Evolutionary conservation across 2,329 filamentous ascomycete genomes (phyloP).

Genomic region (Hypoxylon sp.): DNA sequence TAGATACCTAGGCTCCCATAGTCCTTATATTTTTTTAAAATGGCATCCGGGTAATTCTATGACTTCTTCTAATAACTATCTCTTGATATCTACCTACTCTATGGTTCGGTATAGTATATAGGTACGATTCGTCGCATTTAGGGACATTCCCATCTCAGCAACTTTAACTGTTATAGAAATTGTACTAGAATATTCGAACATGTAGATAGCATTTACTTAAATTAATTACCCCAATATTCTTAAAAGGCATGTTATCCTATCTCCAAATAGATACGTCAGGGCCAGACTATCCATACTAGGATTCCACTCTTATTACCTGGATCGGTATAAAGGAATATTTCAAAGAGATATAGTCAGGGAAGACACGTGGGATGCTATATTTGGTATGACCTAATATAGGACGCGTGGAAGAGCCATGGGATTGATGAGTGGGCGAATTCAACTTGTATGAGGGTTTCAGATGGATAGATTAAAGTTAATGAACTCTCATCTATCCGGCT

Average conservation of each 20-base stretch:
- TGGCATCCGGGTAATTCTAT: background rate
- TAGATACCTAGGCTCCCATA: background rate
- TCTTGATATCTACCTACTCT: background rate
- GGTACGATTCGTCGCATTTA: background rate
- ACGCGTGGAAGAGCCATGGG: background rate
- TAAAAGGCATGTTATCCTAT: background rate
- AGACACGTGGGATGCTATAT: slow-evolving; percentile 39
- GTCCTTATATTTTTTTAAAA: background rate
- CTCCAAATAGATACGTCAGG: slow-evolving; percentile 24
- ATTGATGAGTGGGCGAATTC: slow-evolving; percentile 8
- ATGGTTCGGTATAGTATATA: background rate
- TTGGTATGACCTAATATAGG: slow-evolving; percentile 28
- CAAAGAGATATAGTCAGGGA: slow-evolving; percentile 12
- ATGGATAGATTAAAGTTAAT: slow-evolving; percentile 23
- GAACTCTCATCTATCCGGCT: slow-evolving; percentile 15
- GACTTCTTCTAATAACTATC: background rate
- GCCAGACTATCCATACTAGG: background rate
- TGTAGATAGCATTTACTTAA: background rate
- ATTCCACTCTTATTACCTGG: slow-evolving; percentile 17
- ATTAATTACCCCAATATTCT: background rate
- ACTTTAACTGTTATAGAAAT: slow-evolving; percentile 8
- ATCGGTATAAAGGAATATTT: slow-evolving; percentile 15
- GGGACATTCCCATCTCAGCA: background rate
- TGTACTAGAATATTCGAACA: slow-evolving; percentile 9
- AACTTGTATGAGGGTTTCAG: slow-evolving; percentile 14